Base-by-base conservation (phyloP, 2,329 filamentous ascomycete genomes). In the Diaporthe nobilis region DNA sequence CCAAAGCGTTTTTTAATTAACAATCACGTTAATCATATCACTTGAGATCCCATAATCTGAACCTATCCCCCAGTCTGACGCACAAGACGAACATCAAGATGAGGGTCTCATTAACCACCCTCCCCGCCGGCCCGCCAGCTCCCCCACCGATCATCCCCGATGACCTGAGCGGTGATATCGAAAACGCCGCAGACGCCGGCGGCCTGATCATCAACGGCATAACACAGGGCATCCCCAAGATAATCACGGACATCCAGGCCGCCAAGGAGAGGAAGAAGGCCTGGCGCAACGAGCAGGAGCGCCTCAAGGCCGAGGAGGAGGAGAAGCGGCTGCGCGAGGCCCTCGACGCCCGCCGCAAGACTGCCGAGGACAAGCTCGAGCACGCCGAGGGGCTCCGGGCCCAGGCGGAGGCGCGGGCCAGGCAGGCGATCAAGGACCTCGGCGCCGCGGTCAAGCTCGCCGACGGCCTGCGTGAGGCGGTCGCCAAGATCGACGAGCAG, bases 361-460 rank as follows among this genome's bases (percentile, higher is more conserved):
- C 3, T 34, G 20, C 34, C 57, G 22, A 13, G 34, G 31, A n/a
- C 1, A 2, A 37, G 0, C 34, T 37, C 34, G 34, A 37, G 9
- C 34, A 37, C 57, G 20, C 34, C 57, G 22, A 13, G 34, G 31
- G 13, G 9, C 2, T n/a, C 4, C 31, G 15, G 57, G 0, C 10
- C 1, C 9, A n/a, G 2, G 34, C 20, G 5, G 15, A 34, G 55
- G 7, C 7, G 17, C 0, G 20, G 0, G 8, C 22, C 17, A 2
- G 10, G 6, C 1, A 10, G 9, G 34, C 22, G 20, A 1, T 6
- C 17, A 12, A n/a, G 17, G 20, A 37, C 3, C 9, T 12, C 17
- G 20, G 22, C 2, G 31, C 17, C 20, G 55, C 31, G 7, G 9
- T 12, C 20, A 9, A 37, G 20, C 9, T 22, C 20, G 34, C 22